These are phyloP conservation scores for Dictyophora rubrovolvata DNA, from an alignment of 768 basidiomycete species.

Conservation along the genomic window DNA sequence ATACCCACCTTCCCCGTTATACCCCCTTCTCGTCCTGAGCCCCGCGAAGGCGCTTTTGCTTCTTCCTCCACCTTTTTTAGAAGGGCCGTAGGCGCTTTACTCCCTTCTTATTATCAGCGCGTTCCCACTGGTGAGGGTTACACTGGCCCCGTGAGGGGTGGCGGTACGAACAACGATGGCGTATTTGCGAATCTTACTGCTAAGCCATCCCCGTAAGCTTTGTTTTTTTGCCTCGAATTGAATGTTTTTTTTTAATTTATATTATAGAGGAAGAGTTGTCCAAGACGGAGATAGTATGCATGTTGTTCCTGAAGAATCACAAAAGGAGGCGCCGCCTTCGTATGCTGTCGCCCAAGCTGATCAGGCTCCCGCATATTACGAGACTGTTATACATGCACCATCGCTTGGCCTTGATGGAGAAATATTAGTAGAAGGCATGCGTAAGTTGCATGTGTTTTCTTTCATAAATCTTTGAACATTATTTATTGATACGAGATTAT, in stretches of 20 bases:
- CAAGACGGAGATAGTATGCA: conserved; percentile 24
- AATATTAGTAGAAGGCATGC: conserved; percentile 88
- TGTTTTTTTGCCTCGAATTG: conserved; percentile 21
- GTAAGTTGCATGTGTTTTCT: conserved; percentile 53
- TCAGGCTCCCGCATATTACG: conserved; percentile 92
- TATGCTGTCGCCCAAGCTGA: conserved; percentile 85
- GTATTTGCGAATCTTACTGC: conserved; percentile 93
- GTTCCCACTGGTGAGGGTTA: conserved; percentile 29
- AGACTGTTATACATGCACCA: conserved; percentile 86
- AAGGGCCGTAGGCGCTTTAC: conserved; percentile 45
- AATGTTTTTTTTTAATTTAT: conserved; percentile 20
- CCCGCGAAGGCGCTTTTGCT: conserved; percentile 20
- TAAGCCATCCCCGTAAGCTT: conserved; percentile 56
- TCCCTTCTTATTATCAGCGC: conserved; percentile 56
- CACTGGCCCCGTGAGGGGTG: conserved; percentile 39
- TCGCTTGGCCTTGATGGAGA: conserved; percentile 57
- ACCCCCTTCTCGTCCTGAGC: conserved; percentile 28
- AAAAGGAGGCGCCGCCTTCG: conserved; percentile 78
- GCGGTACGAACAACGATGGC: conserved; percentile 79
- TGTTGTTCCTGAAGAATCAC: conserved; percentile 68
- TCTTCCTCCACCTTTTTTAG: conserved; percentile 33
- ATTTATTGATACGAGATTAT: conserved; percentile 15
- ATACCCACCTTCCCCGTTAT: conserved; percentile 40
- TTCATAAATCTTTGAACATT: conserved; percentile 19
- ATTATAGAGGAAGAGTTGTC: conserved; percentile 2